phyloP scores from a whole-genome alignment of 192 early-diverging fungal genomes.

The Podila epicladia region DNA sequence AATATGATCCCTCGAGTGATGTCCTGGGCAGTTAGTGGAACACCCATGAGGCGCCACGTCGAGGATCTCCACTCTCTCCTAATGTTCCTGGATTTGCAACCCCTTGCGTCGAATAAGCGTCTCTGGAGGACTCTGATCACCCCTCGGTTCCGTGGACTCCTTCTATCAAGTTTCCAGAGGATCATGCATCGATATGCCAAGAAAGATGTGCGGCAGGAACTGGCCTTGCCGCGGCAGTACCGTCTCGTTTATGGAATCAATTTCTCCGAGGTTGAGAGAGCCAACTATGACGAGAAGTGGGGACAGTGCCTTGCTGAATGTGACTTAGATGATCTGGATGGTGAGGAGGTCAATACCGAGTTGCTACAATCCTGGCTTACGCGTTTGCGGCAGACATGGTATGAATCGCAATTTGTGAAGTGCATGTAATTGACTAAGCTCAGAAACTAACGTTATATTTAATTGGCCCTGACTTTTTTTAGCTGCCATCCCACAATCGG shows the following conservation, averaged over 20 bases:
- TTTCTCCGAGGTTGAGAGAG: slow-evolving; percentile 64
- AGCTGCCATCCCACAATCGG: slow-evolving; percentile 70
- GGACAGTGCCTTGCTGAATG: slow-evolving; percentile 57
- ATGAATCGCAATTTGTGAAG: neutral
- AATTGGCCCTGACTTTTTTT: neutral
- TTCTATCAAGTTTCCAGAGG: slow-evolving; percentile 31
- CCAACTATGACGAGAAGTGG: slow-evolving; percentile 67
- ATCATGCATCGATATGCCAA: slow-evolving; percentile 72
- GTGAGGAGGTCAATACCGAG: slow-evolving; percentile 10
- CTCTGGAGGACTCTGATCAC: slow-evolving; percentile 19
- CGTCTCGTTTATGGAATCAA: slow-evolving; percentile 56
- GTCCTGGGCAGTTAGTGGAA: slow-evolving; percentile 75
- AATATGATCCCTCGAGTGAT: slow-evolving; percentile 61
- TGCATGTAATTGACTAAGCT: no score
- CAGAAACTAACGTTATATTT: neutral
- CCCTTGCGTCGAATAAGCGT: slow-evolving; percentile 34
- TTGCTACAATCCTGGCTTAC: slow-evolving; percentile 23
- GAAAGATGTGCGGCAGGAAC: slow-evolving; percentile 56
- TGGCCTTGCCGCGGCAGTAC: slow-evolving; percentile 64
- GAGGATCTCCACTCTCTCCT: slow-evolving; percentile 65
- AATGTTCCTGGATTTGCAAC: slow-evolving; percentile 56
- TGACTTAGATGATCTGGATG: slow-evolving; percentile 13
- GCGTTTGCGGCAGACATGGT: slow-evolving; percentile 36
- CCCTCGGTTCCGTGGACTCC: slow-evolving; percentile 23
- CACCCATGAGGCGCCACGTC: slow-evolving; percentile 55